Evolutionary conservation across 1,139 yeast species (phyloP).

Genomic region (Taiozyma onychis): DNA sequence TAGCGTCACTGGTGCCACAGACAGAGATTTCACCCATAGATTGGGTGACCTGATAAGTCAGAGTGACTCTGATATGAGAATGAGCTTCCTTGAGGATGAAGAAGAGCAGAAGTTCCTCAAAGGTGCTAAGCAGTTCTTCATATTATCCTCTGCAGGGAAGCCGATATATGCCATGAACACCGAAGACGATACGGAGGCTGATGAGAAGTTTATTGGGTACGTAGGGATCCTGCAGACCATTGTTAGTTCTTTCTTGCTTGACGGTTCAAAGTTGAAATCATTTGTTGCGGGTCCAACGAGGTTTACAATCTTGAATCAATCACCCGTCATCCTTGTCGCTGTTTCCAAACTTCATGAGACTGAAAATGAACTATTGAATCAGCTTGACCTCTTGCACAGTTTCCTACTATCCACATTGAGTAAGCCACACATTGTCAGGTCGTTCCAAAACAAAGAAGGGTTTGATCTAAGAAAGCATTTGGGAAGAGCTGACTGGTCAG

Average conservation of each 20-base stretch:
- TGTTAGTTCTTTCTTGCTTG: slow-evolving; percentile 32
- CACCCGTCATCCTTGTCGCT: slow-evolving; percentile 73
- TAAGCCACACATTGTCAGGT: slow-evolving; percentile 62
- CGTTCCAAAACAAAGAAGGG: slow-evolving; percentile 67
- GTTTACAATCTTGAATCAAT: slow-evolving; percentile 56
- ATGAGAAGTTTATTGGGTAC: slow-evolving; percentile 64
- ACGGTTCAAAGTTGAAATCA: slow-evolving; percentile 29
- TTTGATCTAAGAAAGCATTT: slow-evolving; percentile 76
- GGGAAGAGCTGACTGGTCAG: slow-evolving; percentile 61
- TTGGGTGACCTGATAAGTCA: slow-evolving; percentile 19
- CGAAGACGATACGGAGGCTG: slow-evolving; percentile 30
- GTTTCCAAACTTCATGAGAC: slow-evolving; percentile 53
- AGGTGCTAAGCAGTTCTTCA: slow-evolving; percentile 64
- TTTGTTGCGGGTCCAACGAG: slow-evolving; percentile 40
- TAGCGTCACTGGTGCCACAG: slow-evolving; percentile 2
- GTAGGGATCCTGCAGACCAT: slow-evolving; percentile 52
- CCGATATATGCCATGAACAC: slow-evolving; percentile 70
- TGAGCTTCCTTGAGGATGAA: slow-evolving; percentile 9
- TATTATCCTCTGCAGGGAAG: slow-evolving; percentile 89
- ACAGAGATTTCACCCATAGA: slow-evolving; percentile 12
- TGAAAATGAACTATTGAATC: slow-evolving; percentile 52
- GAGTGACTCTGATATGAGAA: slow-evolving; percentile 4
- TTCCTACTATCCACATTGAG: slow-evolving; percentile 80
- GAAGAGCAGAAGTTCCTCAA: slow-evolving; percentile 29
- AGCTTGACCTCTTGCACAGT: slow-evolving; percentile 68